These are phyloP conservation scores for Pseudocercospora musae DNA, from an alignment of 2,329 filamentous ascomycete species.

Conservation along the genomic window DNA sequence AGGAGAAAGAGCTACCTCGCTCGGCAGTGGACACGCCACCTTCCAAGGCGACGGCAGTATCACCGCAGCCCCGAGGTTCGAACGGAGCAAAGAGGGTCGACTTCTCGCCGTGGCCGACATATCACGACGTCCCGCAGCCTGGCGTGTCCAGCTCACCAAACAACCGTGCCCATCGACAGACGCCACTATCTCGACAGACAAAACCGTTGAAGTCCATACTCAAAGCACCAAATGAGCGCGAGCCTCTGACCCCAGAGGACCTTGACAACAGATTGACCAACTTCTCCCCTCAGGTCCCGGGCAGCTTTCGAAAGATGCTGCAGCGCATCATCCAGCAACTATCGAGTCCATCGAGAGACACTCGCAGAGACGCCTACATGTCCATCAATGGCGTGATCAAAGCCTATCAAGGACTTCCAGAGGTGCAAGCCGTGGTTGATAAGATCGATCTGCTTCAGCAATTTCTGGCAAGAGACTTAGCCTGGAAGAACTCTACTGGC, in stretches of 20 bases:
- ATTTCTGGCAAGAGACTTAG: slow-evolving; percentile 80
- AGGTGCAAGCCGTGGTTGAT: slow-evolving; percentile 65
- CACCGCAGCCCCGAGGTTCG: slow-evolving; percentile 38
- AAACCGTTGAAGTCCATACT: slow-evolving; percentile 72
- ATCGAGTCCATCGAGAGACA: slow-evolving; percentile 67
- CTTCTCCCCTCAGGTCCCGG: slow-evolving; percentile 47
- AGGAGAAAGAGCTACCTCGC: not conserved
- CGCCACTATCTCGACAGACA: slow-evolving; percentile 49
- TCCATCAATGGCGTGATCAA: slow-evolving; percentile 73
- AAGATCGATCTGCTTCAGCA: slow-evolving; percentile 76
- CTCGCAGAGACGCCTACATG: slow-evolving; percentile 80
- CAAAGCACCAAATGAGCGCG: slow-evolving; percentile 58
- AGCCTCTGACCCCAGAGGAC: slow-evolving; percentile 37
- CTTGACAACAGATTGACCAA: slow-evolving; percentile 41
- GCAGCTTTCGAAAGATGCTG: slow-evolving; percentile 73
- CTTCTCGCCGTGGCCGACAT: slow-evolving; percentile 58
- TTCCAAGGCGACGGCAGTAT: slow-evolving; percentile 22
- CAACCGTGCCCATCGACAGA: slow-evolving; percentile 32
- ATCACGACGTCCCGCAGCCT: slow-evolving; percentile 36
- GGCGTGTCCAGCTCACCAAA: slow-evolving; percentile 39
- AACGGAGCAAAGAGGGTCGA: slow-evolving; percentile 56
- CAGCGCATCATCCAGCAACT: slow-evolving; percentile 81
- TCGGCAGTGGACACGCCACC: slow-evolving; percentile 19
- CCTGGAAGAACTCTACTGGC: slow-evolving; percentile 51
- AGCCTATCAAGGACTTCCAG: slow-evolving; percentile 77